Percentiles rank a stretch among this genome's conserved stretches.
Evolutionary conservation across 2,329 filamentous ascomycete genomes (phyloP).

Genomic region (Sphaerulina vaccinii): DNA sequence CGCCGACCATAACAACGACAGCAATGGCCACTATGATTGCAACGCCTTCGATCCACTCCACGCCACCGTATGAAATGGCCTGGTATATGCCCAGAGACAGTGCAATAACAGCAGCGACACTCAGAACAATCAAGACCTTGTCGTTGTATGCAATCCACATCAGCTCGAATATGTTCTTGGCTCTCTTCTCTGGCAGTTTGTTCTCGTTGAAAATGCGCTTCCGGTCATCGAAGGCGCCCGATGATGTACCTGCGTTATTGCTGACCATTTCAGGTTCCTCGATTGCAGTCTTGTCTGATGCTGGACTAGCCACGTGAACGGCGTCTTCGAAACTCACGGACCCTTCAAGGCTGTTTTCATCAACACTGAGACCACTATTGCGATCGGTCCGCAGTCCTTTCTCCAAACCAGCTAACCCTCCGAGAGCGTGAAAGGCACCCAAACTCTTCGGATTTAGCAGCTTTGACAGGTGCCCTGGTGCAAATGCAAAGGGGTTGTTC

Average conservation of each 20-base stretch:
- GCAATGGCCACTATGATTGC: conserved; percentile 75
- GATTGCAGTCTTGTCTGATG: conserved; percentile 31
- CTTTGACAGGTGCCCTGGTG: conserved; percentile 77
- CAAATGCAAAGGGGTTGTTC: conserved; percentile 82
- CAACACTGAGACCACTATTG: conserved; percentile 64
- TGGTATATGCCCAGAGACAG: conserved; percentile 74
- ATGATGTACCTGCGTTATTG: conserved; percentile 14
- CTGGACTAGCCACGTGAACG: conserved; percentile 28
- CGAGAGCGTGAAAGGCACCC: conserved; percentile 71
- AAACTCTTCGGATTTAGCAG: conserved; percentile 77
- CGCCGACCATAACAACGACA: conserved; percentile 73
- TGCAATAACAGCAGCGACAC: conserved; percentile 70
- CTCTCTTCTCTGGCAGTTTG: conserved; percentile 65
- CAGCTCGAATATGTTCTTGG: conserved; percentile 67
- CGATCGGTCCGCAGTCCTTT: conserved; percentile 69
- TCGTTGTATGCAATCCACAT: conserved; percentile 84
- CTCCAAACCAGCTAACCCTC: conserved; percentile 69
- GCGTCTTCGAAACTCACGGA: conserved; percentile 67
- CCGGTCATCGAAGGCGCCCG: conserved; percentile 57
- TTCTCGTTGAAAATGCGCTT: conserved; percentile 70
- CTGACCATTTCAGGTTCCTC: conserved; percentile 27
- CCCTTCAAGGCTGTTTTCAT: conserved; percentile 66
- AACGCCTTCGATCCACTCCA: conserved; percentile 80
- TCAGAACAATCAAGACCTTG: conserved; percentile 72
- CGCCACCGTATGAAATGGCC: conserved; percentile 53